Evolutionary conservation across 2,329 filamentous ascomycete genomes (phyloP).

Genomic region (Exophiala phaeomuriformis): DNA sequence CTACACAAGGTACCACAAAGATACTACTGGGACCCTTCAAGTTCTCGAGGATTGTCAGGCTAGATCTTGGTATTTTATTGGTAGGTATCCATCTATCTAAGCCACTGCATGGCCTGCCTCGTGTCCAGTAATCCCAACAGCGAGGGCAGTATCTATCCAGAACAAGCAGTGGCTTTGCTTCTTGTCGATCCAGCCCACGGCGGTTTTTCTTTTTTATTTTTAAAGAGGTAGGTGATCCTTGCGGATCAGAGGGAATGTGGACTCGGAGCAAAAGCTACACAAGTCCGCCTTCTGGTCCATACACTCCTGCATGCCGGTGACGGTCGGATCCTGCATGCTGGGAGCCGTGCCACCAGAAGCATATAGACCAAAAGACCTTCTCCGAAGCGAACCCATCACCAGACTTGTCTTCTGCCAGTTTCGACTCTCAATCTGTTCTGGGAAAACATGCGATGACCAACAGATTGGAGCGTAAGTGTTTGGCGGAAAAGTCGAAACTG

Average conservation of each 20-base stretch:
- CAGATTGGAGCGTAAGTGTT: slow-evolving; percentile 1
- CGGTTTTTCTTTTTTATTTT: slow-evolving; percentile 8
- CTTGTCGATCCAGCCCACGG: slow-evolving; percentile 11
- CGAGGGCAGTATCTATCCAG: not conserved
- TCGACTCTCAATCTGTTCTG: slow-evolving; percentile 11
- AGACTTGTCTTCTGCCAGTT: not conserved
- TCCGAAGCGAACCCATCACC: slow-evolving; percentile 4
- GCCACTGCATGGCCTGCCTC: not conserved
- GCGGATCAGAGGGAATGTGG: not conserved
- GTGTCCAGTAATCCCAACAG: not conserved
- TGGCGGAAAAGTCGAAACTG: not conserved
- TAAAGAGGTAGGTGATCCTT: not conserved
- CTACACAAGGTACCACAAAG: too few relatives aligned
- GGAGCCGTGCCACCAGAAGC: slow-evolving; percentile 14
- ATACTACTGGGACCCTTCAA: not conserved
- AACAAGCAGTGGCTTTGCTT: not conserved
- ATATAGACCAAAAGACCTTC: slow-evolving; percentile 12
- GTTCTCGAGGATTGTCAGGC: slow-evolving; percentile 5
- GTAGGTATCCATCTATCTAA: slow-evolving; percentile 2
- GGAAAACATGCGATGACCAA: slow-evolving; percentile 7
- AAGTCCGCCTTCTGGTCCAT: slow-evolving; percentile 12
- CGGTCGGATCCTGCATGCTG: slow-evolving; percentile 16
- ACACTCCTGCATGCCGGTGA: slow-evolving; percentile 18
- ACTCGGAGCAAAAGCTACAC: slow-evolving; percentile 11
- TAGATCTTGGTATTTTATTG: slow-evolving; percentile 11